Evolutionary conservation across 805 yeast genomes (phyloP), one percentile per base, ranked within the genome.

Genomic region (Maudiozyma pseudohumilis): DNA sequence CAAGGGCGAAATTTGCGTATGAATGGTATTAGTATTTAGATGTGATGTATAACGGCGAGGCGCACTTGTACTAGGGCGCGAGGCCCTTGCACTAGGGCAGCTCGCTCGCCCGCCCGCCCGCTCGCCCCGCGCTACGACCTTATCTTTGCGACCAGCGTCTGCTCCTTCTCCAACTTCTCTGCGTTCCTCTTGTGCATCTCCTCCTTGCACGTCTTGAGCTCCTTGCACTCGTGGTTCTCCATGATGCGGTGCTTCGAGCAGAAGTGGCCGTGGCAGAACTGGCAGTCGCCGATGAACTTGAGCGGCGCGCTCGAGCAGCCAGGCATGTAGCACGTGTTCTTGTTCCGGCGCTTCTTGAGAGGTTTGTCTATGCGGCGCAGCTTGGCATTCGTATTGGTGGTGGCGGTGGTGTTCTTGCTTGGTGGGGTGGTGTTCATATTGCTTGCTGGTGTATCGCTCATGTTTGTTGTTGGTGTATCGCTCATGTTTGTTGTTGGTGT

Each of bases 221-320:
- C 94, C 40, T 70, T 67, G 56, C 96, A 86, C 41, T 69, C 58
- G 61, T 86, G 96, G 59, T 79, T 86, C 60, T 86, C 96, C 63
- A 87, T 67, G 39, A 86, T 66, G 40, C 96, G 72, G 63, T 86
- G 96, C 52, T 81, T 80, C 23, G 89, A 80, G 60, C 96, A 86
- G 59, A 75, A 86, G 52, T 79, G 80, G 32, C 94, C 94, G 34
- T 74, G 74, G 59, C 96, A 86, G 55, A 78, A 81, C 38, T 77
- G 72, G 59, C 96, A 86, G 56, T 80, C 87, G 34, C 96, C 96
- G 31, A 84, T 73, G 35, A 73, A 70, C 18, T 75, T 65, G 35
- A 71, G 60, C 1, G 88, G 84, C 10, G 74, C 64, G n/a, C 80
- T 69, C 16, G 70, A 65, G 61, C 95, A 86, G 21, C 64, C 52